These are phyloP conservation scores for Heterobasidion parviporum DNA, from an alignment of 1,284 basidiomycete species.

Conservation along the genomic window DNA sequence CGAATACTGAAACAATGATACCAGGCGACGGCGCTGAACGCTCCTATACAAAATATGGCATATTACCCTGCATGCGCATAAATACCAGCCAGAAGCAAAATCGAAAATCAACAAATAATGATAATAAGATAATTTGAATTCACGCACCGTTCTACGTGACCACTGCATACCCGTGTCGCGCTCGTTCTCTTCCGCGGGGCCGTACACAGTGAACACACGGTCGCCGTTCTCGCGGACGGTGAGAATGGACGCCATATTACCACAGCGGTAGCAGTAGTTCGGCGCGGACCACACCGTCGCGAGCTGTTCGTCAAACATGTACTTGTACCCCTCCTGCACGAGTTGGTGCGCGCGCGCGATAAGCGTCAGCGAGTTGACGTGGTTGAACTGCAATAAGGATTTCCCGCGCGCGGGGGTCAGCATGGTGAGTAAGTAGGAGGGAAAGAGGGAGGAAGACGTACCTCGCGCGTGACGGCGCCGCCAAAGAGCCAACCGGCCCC, in stretches of 20 bases:
- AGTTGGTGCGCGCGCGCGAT: constrained; percentile 94
- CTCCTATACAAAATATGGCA: constrained; percentile 5
- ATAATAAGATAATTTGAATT: not conserved
- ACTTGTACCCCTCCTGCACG: constrained; percentile 95
- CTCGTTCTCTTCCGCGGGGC: constrained; percentile 81
- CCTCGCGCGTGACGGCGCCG: constrained; percentile 78
- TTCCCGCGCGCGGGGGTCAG: not conserved
- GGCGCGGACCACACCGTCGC: constrained; percentile 99
- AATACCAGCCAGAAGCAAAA: not conserved
- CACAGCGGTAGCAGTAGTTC: constrained; percentile 89
- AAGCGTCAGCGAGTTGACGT: constrained; percentile 76
- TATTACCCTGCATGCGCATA: constrained; percentile 1
- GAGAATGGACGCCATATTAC: constrained; percentile 74
- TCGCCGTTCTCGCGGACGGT: constrained; percentile 61
- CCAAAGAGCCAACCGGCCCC: constrained; percentile 98
- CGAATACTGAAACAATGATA: not conserved
- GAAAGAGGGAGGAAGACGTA: constrained; percentile 21
- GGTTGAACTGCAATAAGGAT: constrained; percentile 65
- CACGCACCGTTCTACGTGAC: constrained; percentile 53
- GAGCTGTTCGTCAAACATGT: constrained; percentile 92
- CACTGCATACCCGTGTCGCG: constrained; percentile 59
- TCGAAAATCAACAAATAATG: not conserved
- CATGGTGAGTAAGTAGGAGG: constrained; percentile 1
- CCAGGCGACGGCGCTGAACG: not conserved
- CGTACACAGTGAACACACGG: constrained; percentile 70